phyloP scores from a whole-genome alignment of 805 yeast genomes.

The Candida xiaguanensis region DNA sequence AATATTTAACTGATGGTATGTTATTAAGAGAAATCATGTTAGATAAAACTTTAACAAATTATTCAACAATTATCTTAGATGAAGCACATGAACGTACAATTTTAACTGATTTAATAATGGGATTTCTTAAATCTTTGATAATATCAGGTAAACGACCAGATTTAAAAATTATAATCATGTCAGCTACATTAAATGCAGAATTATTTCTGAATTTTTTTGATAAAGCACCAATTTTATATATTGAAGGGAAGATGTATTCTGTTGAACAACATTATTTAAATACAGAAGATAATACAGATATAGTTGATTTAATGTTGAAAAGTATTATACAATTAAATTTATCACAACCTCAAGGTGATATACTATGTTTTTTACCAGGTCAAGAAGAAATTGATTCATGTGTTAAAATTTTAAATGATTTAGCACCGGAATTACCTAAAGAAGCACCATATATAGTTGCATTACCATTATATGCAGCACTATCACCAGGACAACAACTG shows the following conservation, averaged over 20 bases:
- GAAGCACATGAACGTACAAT: conserved; percentile 98
- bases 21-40: conserved; percentile 84
- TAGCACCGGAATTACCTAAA: conserved; percentile 64
- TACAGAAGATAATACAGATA: conserved; percentile 63
- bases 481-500: conserved; percentile 80
- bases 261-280: conserved; percentile 68
- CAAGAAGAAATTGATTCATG: conserved; percentile 96
- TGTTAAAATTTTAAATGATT: conserved; percentile 53
- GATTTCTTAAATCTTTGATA: conserved; percentile 73
- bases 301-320: conserved; percentile 74
- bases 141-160: conserved; percentile 46
- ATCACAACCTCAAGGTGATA: conserved; percentile 82
- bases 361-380: conserved; percentile 90
- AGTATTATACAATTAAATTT: conserved; percentile 75
- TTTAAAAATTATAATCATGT: conserved; percentile 80
- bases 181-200: conserved; percentile 94
- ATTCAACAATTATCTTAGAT: conserved; percentile 79
- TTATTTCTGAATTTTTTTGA: conserved; percentile 75
- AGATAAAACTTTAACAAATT: conserved; percentile 58
- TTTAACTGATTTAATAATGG: conserved; percentile 83
- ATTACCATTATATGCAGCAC: conserved; percentile 88
- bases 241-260: conserved; percentile 87
- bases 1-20: conserved; percentile 97
- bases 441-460: conserved; percentile 76
- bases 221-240: conserved; percentile 76